phyloP scores from a whole-genome alignment of 1,284 basidiomycete species.

The Puccinia polysora region DNA sequence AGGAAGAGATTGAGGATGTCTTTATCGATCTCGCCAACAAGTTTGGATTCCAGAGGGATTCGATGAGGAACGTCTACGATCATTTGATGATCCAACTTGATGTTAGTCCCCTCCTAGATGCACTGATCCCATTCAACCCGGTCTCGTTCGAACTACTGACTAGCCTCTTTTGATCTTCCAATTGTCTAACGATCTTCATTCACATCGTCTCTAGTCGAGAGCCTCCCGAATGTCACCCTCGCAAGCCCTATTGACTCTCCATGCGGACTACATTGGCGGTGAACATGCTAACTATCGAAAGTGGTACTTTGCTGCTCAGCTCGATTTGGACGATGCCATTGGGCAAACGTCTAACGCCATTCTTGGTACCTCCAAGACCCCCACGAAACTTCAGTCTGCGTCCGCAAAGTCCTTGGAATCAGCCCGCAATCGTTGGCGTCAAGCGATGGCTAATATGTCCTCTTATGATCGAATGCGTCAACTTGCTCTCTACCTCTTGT shows the following conservation, averaged over 20 bases:
- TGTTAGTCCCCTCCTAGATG: constrained; percentile 51
- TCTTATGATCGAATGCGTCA: constrained; percentile 96
- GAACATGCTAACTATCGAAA: constrained; percentile 56
- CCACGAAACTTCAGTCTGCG: constrained; percentile 56
- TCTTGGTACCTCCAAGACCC: constrained; percentile 70
- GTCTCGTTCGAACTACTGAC: neutral
- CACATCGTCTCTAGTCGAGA: constrained; percentile 59
- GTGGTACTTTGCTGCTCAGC: constrained; percentile 99
- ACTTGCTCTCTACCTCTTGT: constrained; percentile 88
- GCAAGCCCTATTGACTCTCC: constrained; percentile 87
- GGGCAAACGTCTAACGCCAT: constrained; percentile 73
- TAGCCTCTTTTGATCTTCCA: neutral
- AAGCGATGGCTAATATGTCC: constrained; percentile 98
- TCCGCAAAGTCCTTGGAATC: constrained; percentile 77
- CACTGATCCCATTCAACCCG: too few relatives aligned
- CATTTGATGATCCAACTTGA: constrained; percentile 98
- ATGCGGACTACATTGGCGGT: constrained; percentile 98
- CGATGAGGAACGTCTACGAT: constrained; percentile 71
- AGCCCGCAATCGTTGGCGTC: constrained; percentile 86
- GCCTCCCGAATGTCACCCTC: constrained; percentile 97
- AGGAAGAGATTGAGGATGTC: constrained; percentile 98
- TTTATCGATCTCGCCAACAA: constrained; percentile 97
- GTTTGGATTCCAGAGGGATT: constrained; percentile 93
- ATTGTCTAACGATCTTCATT: neutral
- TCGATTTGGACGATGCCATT: constrained; percentile 96